Evolutionary conservation across 345 rosid genomes (phyloP).

Genomic region (Populus tremula): DNA sequence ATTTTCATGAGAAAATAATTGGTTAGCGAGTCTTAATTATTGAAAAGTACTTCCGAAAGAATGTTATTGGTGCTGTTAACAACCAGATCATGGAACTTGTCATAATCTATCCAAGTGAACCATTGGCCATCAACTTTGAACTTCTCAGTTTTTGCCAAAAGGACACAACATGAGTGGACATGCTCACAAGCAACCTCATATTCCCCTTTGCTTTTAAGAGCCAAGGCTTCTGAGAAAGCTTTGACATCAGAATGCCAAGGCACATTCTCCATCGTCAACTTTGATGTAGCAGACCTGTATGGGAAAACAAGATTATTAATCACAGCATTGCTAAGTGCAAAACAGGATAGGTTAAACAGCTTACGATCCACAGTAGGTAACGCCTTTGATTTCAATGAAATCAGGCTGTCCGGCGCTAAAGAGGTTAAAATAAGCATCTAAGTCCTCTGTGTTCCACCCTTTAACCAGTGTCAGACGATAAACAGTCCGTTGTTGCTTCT

Average conservation of each 20-base stretch:
- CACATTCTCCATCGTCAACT: conserved; percentile 95
- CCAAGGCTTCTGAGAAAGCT: conserved; percentile 83
- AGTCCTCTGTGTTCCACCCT: conserved; percentile 93
- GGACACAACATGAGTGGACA: conserved; percentile 89
- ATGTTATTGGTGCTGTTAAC: conserved; percentile 9
- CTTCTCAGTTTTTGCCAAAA: conserved; percentile 79
- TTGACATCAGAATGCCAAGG: conserved; percentile 96
- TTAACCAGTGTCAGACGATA: conserved; percentile 90
- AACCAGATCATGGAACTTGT: conserved; percentile 90
- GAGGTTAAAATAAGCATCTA: conserved; percentile 80
- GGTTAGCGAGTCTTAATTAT: not conserved
- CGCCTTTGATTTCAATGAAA: conserved; percentile 97
- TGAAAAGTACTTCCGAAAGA: not conserved
- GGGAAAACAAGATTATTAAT: not conserved
- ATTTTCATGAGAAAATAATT: conserved; percentile 8
- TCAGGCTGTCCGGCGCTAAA: conserved; percentile 88
- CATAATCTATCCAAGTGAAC: conserved; percentile 98
- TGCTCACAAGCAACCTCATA: conserved; percentile 99
- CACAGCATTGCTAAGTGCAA: not conserved
- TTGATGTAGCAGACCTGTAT: conserved; percentile 83
- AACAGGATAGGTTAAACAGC: conserved; percentile 20
- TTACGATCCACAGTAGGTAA: conserved; percentile 93
- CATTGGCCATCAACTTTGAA: conserved; percentile 83
- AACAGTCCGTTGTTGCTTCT: conserved; percentile 86
- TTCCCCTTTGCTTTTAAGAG: conserved; percentile 66